Conservation (phyloP, 192 early-diverging fungal genomes). For the Rhizophlyctis rosea region DNA sequence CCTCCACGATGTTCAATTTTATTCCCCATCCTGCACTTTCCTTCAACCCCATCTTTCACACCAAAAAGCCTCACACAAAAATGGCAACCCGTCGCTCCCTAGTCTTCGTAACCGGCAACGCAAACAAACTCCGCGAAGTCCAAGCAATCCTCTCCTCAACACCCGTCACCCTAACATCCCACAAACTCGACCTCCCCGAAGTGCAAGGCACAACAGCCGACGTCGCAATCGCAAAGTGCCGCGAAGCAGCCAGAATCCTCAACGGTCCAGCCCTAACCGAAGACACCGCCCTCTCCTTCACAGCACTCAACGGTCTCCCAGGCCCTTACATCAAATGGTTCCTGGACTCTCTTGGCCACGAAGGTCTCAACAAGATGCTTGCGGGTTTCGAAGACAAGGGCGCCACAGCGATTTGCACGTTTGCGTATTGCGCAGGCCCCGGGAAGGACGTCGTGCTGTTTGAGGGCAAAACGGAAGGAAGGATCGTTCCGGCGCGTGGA, state of each 20-base stretch:
- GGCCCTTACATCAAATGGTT: constrained; percentile 99
- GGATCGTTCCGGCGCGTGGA: constrained; percentile 82
- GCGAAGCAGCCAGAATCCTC: constrained; percentile 57
- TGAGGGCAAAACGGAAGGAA: constrained; percentile 79
- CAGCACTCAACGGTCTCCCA: constrained; percentile 82
- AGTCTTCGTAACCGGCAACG: constrained; percentile 94
- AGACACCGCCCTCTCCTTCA: constrained; percentile 93
- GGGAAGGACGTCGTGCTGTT: constrained; percentile 71
- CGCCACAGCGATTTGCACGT: constrained; percentile 87
- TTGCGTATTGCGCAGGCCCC: constrained; percentile 82
- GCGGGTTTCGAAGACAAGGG: constrained; percentile 80
- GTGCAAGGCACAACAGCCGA: constrained; percentile 81
- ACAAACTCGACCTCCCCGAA: constrained; percentile 85
- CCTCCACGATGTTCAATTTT: no score
- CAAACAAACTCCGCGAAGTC: constrained; percentile 91
- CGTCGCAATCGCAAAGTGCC: constrained; percentile 78
- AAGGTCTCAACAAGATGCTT: constrained; percentile 80
- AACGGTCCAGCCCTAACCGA: constrained; percentile 67
- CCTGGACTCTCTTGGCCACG: constrained; percentile 71
- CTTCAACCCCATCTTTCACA: no score
- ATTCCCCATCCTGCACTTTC: no score
- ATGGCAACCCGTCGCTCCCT: constrained; percentile 19
- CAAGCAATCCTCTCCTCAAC: constrained; percentile 67
- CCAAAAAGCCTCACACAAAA: no score
- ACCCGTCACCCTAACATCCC: constrained; percentile 62